phyloP scores from a whole-genome alignment of 495 filamentous ascomycete species.

The Podospora comata region DNA sequence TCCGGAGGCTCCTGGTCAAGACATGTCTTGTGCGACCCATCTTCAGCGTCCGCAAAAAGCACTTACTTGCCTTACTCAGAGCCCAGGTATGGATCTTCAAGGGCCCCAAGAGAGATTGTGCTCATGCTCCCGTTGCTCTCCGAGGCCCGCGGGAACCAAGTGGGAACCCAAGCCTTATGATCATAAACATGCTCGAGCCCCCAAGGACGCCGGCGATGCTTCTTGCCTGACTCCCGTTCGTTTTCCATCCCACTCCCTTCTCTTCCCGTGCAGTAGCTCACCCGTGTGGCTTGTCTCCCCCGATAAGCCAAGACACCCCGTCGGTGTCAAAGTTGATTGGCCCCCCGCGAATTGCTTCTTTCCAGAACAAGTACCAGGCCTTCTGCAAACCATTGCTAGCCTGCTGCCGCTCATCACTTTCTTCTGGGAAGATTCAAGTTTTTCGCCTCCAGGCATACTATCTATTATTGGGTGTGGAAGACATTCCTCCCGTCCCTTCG shows the following conservation, averaged over 20 bases:
- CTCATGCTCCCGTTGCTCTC: neutral
- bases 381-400: conserved; percentile 10
- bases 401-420: conserved; percentile 1
- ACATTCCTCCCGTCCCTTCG: conserved; percentile 1
- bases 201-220: neutral
- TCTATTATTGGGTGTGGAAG: neutral
- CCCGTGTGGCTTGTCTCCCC: neutral
- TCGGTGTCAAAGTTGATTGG: conserved; percentile 7
- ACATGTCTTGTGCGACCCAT: neutral
- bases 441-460: conserved; percentile 2
- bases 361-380: conserved; percentile 4
- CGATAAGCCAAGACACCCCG: conserved; percentile 5
- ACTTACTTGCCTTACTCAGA: neutral
- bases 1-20: neutral
- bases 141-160: neutral
- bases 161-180: neutral
- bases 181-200: neutral
- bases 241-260: neutral
- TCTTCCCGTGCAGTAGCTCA: neutral
- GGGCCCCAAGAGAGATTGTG: neutral
- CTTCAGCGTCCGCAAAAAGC: neutral
- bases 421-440: neutral
- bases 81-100: neutral
- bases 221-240: neutral
- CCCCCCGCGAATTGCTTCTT: conserved; percentile 12